Conservation (phyloP, 2,329 filamentous ascomycete genomes). For the Akanthomyces dipterigenus region DNA sequence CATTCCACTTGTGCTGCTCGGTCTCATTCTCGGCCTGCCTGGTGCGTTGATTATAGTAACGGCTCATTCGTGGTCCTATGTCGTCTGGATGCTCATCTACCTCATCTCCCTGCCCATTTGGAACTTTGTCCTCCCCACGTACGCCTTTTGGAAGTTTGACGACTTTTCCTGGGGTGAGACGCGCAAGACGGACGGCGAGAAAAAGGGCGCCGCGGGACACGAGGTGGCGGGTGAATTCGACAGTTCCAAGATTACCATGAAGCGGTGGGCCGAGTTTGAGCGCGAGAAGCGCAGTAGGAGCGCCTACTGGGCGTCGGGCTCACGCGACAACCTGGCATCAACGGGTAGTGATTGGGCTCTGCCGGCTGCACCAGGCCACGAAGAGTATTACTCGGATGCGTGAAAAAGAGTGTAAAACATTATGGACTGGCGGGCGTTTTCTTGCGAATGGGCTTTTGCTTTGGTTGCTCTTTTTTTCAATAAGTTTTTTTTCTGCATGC, state of each 20-base stretch:
- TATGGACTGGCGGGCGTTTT: neutral
- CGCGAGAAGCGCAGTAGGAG: slow-evolving; percentile 46
- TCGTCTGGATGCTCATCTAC: slow-evolving; percentile 97
- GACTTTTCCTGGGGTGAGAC: slow-evolving; percentile 99
- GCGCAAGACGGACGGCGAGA: slow-evolving; percentile 86
- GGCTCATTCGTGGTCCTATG: slow-evolving; percentile 85
- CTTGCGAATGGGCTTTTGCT: neutral
- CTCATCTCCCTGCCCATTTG: slow-evolving; percentile 87
- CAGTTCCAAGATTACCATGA: slow-evolving; percentile 98
- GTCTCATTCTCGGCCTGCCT: slow-evolving; percentile 85
- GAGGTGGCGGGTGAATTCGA: slow-evolving; percentile 96
- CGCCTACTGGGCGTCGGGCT: slow-evolving; percentile 43
- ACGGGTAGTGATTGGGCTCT: slow-evolving; percentile 35
- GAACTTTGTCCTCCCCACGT: slow-evolving; percentile 93
- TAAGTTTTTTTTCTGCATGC: neutral
- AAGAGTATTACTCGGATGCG: slow-evolving; percentile 50
- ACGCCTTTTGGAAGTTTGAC: slow-evolving; percentile 99
- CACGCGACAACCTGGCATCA: slow-evolving; percentile 42
- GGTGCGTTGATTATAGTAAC: slow-evolving; percentile 88
- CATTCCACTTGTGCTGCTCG: slow-evolving; percentile 85
- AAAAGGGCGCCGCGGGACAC: slow-evolving; percentile 64
- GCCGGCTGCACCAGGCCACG: slow-evolving; percentile 32
- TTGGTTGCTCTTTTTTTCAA: neutral
- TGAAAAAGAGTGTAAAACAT: slow-evolving; percentile 19
- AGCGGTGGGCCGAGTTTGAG: slow-evolving; percentile 96